A percentile compares a stretch with the other conserved stretches of the same genome.
Evolutionary conservation across 805 yeast species (phyloP).

Genomic region (Naumovozyma baii): DNA sequence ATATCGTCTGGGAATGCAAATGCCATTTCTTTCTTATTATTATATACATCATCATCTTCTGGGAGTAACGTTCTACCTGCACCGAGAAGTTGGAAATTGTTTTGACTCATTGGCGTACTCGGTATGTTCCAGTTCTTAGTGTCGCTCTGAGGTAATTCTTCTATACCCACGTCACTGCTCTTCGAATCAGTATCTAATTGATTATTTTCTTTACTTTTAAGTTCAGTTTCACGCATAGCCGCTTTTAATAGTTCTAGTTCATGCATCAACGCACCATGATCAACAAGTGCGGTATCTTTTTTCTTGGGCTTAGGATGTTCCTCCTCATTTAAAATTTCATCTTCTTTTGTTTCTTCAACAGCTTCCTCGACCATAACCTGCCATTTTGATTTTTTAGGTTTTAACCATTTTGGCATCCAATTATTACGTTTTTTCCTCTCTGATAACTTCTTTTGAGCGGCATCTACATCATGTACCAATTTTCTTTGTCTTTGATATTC

Average conservation of each 20-base stretch:
- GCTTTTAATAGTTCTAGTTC: constrained; percentile 19
- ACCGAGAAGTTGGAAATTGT: constrained; percentile 21
- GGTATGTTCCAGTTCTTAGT: neutral
- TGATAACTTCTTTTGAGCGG: constrained; percentile 57
- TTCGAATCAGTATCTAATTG: neutral
- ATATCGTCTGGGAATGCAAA: constrained; percentile 27
- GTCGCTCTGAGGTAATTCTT: no score
- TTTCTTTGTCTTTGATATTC: constrained; percentile 74
- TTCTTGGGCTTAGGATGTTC: constrained; percentile 5
- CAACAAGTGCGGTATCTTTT: constrained; percentile 21
- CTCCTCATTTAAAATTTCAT: constrained; percentile 2
- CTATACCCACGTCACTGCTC: no score
- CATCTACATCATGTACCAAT: constrained; percentile 75
- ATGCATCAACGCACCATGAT: constrained; percentile 24
- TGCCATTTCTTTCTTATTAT: constrained; percentile 11
- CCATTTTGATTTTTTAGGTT: constrained; percentile 51
- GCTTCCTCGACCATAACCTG: constrained; percentile 48
- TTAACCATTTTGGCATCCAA: constrained; percentile 39
- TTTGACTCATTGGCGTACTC: constrained; percentile 7
- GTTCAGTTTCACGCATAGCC: constrained; percentile 16
- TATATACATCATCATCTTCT: constrained; percentile 24
- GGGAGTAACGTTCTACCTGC: constrained; percentile 25
- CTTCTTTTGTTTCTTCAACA: constrained; percentile 16
- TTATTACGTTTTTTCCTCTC: constrained; percentile 31
- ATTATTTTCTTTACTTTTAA: constrained; percentile 3